Conservation (phyloP, 345 rosid genomes). For the Clarkia xantiana region DNA sequence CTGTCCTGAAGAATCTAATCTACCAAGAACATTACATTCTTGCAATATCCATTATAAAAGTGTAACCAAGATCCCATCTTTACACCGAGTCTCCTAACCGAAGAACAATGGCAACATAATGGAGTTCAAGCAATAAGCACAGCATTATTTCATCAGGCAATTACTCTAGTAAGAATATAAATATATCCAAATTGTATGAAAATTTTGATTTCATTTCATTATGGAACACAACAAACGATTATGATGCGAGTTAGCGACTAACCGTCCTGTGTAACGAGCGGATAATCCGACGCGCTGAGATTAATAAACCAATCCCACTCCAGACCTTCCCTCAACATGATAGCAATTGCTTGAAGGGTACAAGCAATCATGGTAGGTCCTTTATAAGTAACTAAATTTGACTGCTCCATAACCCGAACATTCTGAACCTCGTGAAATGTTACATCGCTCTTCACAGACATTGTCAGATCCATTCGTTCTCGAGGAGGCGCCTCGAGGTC, state of each 20-base stretch:
- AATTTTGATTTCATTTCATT: no score
- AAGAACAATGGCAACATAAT: no score
- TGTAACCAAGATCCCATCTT: no score
- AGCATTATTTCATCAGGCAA: no score
- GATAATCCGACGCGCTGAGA: conserved; percentile 89
- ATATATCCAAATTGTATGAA: no score
- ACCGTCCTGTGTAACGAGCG: conserved; percentile 93
- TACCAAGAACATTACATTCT: no score
- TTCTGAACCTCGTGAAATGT: conserved; percentile 64
- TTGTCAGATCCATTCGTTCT: conserved; percentile 60
- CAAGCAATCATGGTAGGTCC: conserved; percentile 93
- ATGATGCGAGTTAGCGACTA: conserved; percentile 15
- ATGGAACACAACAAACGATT: not conserved
- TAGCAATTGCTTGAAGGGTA: conserved; percentile 83
- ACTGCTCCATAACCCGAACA: conserved; percentile 85
- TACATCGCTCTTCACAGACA: conserved; percentile 55
- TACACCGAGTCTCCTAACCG: no score
- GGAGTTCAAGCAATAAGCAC: no score
- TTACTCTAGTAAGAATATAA: no score
- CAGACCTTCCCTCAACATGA: conserved; percentile 66
- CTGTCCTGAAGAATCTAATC: no score
- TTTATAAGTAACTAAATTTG: conserved; percentile 81
- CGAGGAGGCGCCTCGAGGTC: conserved; percentile 92
- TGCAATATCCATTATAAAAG: no score
- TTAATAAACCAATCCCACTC: conserved; percentile 96